These are phyloP conservation scores for Dioscorea dumetorum DNA, from an alignment of 106 monocot genomes.

Conservation along the genomic window DNA sequence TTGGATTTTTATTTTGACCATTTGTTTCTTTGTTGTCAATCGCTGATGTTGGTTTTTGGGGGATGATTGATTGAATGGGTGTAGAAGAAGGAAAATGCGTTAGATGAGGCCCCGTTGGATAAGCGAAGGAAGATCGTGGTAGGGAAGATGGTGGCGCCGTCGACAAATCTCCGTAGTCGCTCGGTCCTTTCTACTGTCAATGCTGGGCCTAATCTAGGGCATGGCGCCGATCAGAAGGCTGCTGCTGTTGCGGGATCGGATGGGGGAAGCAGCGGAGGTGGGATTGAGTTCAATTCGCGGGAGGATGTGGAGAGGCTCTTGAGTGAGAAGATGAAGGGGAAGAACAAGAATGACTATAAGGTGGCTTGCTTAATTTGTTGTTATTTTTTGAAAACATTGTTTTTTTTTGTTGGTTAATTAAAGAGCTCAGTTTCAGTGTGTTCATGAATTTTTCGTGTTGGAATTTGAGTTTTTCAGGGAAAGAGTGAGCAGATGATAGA, in stretches of 20 bases:
- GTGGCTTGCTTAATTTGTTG: not conserved
- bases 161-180: slow-evolving; percentile 9
- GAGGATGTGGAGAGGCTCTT: slow-evolving; percentile 65
- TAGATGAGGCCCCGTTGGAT: slow-evolving; percentile 40
- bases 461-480: slow-evolving; percentile 25
- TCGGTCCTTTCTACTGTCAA: slow-evolving; percentile 38
- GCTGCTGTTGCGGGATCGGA: slow-evolving; percentile 12
- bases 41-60: no score
- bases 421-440: no score
- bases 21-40: not conserved
- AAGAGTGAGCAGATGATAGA: slow-evolving; percentile 65
- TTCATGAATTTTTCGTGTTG: not conserved
- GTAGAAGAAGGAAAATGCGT: slow-evolving; percentile 51
- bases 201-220: slow-evolving; percentile 1
- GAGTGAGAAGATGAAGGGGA: slow-evolving; percentile 61
- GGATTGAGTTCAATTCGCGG: slow-evolving; percentile 45
- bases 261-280: slow-evolving; percentile 10
- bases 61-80: no score
- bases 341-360: slow-evolving; percentile 38
- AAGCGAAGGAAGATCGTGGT: slow-evolving; percentile 42
- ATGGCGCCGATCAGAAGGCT: not conserved
- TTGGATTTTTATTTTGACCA: not conserved
- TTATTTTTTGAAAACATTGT: not conserved
- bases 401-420: not conserved
- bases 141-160: slow-evolving; percentile 28